A percentile compares a stretch with the other conserved stretches of the same genome.
These are phyloP conservation scores for Rutstroemia sp. DNA, from an alignment of 2,329 filamentous ascomycete genomes.

Conservation along the genomic window DNA sequence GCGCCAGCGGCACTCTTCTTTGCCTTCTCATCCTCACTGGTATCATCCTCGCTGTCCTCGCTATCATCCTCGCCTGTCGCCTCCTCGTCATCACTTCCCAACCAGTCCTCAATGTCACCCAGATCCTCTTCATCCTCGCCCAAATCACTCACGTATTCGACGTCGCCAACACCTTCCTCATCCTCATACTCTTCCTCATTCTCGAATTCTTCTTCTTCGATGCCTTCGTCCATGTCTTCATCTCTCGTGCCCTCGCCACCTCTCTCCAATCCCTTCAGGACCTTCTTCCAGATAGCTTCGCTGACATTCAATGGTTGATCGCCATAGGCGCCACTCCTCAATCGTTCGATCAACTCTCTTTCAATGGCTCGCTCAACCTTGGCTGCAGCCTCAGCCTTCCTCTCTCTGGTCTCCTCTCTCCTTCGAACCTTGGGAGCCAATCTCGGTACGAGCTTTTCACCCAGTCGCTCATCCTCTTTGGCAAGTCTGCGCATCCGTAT, in stretches of 20 bases:
- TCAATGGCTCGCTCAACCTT: slow-evolving; percentile 96
- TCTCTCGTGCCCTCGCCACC: slow-evolving; percentile 77
- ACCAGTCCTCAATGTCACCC: slow-evolving; percentile 84
- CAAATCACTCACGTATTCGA: slow-evolving; percentile 91
- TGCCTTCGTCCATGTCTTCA: slow-evolving; percentile 81
- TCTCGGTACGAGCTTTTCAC: slow-evolving; percentile 81
- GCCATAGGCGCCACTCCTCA: slow-evolving; percentile 89
- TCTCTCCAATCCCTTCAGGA: slow-evolving; percentile 81
- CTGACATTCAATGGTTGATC: slow-evolving; percentile 93
- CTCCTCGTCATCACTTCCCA: slow-evolving; percentile 57
- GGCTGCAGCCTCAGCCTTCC: slow-evolving; percentile 73
- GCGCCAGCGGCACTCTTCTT: slow-evolving; percentile 49
- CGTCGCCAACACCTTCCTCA: slow-evolving; percentile 60
- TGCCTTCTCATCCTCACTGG: slow-evolving; percentile 42
- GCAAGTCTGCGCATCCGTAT: slow-evolving; percentile 74
- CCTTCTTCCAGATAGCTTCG: slow-evolving; percentile 94
- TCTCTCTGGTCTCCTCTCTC: slow-evolving; percentile 67
- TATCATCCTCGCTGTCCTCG: slow-evolving; percentile 45
- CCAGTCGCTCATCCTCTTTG: slow-evolving; percentile 81
- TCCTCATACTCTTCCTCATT: slow-evolving; percentile 57
- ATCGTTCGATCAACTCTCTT: slow-evolving; percentile 82
- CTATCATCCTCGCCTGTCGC: slow-evolving; percentile 43
- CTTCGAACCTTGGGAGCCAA: slow-evolving; percentile 83
- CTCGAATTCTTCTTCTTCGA: slow-evolving; percentile 69
- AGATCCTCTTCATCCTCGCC: slow-evolving; percentile 77